phyloP scores from a whole-genome alignment of 306 rosid species.

The Mimosa bimucronata region DNA sequence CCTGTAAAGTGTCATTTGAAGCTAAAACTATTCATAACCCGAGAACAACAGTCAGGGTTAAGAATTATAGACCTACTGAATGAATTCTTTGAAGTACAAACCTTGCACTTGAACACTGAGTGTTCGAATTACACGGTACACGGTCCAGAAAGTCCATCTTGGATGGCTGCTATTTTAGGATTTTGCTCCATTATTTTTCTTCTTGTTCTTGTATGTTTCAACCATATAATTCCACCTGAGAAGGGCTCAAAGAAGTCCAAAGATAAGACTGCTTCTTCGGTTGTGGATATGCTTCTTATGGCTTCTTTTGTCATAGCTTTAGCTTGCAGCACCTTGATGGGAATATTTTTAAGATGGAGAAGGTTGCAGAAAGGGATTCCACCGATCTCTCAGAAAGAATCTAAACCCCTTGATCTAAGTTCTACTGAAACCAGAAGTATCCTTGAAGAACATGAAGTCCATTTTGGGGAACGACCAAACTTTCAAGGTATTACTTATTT shows the following conservation, averaged over 20 bases:
- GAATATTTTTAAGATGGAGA: slow-evolving; percentile 63
- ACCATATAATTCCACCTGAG: slow-evolving; percentile 57
- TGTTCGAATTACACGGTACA: slow-evolving; percentile 52
- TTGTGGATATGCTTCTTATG: slow-evolving; percentile 64
- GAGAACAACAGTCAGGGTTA: slow-evolving; percentile 54
- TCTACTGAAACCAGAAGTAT: slow-evolving; percentile 51
- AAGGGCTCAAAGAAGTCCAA: slow-evolving; percentile 45
- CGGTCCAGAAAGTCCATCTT: slow-evolving; percentile 65
- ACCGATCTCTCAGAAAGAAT: slow-evolving; percentile 39
- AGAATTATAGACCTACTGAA: slow-evolving; percentile 51
- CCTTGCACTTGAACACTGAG: slow-evolving; percentile 49
- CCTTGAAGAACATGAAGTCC: slow-evolving; percentile 75
- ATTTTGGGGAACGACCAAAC: slow-evolving; percentile 78
- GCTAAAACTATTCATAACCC: slow-evolving; percentile 74
- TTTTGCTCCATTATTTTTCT: slow-evolving; percentile 58
- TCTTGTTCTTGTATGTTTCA: slow-evolving; percentile 47
- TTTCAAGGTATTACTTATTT: slow-evolving; percentile 57
- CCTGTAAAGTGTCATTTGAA: slow-evolving; percentile 50
- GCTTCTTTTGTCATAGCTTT: slow-evolving; percentile 60
- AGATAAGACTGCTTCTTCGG: slow-evolving; percentile 65
- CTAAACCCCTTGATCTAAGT: slow-evolving; percentile 42
- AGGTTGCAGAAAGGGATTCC: slow-evolving; percentile 60
- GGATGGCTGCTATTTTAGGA: slow-evolving; percentile 72
- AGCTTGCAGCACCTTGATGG: slow-evolving; percentile 48
- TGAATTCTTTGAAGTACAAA: slow-evolving; percentile 51